Percentiles rank a stretch among this genome's conserved stretches.
phyloP scores from a whole-genome alignment of 2,329 filamentous ascomycete genomes.

The Dryadomyces quercus-mongolicae region DNA sequence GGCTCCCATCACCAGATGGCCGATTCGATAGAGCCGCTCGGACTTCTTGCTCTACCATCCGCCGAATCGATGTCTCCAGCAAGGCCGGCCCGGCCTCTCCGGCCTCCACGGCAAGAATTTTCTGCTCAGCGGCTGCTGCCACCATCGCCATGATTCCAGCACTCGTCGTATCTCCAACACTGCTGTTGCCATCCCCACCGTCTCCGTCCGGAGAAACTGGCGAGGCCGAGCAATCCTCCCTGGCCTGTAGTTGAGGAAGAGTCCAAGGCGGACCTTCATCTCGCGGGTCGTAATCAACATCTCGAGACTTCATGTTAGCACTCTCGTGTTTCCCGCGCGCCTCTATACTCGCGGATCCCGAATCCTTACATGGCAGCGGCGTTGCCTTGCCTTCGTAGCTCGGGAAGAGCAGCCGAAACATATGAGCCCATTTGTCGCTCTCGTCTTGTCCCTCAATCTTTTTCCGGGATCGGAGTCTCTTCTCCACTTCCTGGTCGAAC shows the following conservation, averaged over 20 bases:
- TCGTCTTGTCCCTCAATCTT: constrained; percentile 18
- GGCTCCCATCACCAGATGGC: too few species aligned
- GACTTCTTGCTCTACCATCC: constrained; percentile 6
- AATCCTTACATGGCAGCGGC: constrained; percentile 22
- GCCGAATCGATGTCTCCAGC: not conserved
- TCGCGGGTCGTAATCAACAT: constrained; percentile 5
- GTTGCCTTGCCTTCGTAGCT: constrained; percentile 15
- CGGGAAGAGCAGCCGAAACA: constrained; percentile 25
- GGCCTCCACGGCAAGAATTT: not conserved
- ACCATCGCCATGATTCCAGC: not conserved
- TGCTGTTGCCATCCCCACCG: not conserved
- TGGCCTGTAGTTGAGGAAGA: not conserved
- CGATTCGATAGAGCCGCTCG: constrained; percentile 1
- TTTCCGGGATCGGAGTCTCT: constrained; percentile 21
- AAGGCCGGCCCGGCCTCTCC: not conserved
- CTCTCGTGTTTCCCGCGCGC: too few species aligned
- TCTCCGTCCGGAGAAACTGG: not conserved
- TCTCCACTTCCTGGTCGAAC: constrained; percentile 23
- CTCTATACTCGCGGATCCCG: not conserved
- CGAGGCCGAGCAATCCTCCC: not conserved
- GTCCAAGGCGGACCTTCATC: not conserved
- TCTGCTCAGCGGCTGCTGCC: constrained; percentile 4
- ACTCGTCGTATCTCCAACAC: not conserved
- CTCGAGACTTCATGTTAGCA: not conserved
- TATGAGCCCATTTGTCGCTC: constrained; percentile 24